These are phyloP conservation scores for Oryza rufipogon DNA, from an alignment of 176 grass and related monocot species.

Conservation along the genomic window DNA sequence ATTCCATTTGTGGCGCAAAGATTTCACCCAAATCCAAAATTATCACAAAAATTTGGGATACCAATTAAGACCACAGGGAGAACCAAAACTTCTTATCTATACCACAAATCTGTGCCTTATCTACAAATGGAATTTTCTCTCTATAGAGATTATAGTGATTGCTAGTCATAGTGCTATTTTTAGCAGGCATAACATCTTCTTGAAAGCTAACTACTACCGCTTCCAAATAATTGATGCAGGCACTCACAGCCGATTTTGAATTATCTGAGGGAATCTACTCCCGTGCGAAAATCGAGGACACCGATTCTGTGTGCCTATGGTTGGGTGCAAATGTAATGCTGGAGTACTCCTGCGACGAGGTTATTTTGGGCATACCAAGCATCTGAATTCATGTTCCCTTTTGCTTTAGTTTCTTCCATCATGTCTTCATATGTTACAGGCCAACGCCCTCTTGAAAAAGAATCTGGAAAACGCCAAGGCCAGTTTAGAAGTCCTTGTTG, in stretches of 20 bases:
- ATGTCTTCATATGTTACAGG: constrained; percentile 52
- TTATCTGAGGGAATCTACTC: constrained; percentile 97
- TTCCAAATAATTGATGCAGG: constrained; percentile 53
- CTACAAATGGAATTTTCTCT: too few species aligned
- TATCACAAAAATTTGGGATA: too few species aligned
- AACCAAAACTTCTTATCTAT: too few species aligned
- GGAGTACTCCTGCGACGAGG: constrained; percentile 89
- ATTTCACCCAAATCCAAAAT: too few species aligned
- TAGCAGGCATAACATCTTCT: neutral
- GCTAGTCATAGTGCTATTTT: too few species aligned
- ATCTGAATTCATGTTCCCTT: neutral
- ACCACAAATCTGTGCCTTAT: too few species aligned
- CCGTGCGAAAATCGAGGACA: constrained; percentile 73
- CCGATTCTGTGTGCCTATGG: constrained; percentile 90
- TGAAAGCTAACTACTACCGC: constrained; percentile 8
- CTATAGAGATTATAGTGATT: too few species aligned
- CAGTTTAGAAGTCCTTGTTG: constrained; percentile 90
- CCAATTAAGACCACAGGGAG: too few species aligned
- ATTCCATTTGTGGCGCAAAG: too few species aligned
- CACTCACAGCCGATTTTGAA: constrained; percentile 85
- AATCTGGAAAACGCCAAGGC: constrained; percentile 97
- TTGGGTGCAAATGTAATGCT: constrained; percentile 98
- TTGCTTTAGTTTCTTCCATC: neutral
- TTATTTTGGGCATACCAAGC: constrained; percentile 37
- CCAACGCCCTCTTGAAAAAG: constrained; percentile 76